phyloP scores from a whole-genome alignment of 164 flowering plant genomes.

The Chimonanthus salicifolius region DNA sequence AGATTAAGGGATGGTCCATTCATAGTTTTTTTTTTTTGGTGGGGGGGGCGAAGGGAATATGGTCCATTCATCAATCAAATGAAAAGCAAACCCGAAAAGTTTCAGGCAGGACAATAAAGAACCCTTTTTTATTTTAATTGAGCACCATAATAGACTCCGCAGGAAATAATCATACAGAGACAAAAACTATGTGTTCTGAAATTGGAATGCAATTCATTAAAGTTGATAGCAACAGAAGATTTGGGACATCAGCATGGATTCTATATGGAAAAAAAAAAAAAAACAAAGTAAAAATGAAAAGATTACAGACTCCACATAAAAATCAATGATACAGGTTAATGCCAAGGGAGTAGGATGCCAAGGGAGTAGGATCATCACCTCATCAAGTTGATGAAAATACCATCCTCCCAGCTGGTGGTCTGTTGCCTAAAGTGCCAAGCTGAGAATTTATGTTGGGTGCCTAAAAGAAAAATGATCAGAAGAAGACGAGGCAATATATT shows the following conservation, averaged over 20 bases:
- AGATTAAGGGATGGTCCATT: neutral
- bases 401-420: neutral
- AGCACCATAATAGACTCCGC: too few relatives aligned
- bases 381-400: neutral
- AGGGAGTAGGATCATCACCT: neutral
- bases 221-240: neutral
- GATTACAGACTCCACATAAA: neutral
- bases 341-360: neutral
- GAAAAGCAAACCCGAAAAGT: neutral
- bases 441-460: neutral
- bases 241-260: neutral
- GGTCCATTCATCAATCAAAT: too few relatives aligned
- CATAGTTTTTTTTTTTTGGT: too few relatives aligned
- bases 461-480: neutral
- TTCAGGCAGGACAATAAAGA: too few relatives aligned
- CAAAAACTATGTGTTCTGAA: neutral
- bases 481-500: neutral
- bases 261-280: neutral
- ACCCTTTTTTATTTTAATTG: neutral
- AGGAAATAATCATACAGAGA: neutral
- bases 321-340: neutral
- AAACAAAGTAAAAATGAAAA: neutral
- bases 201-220: neutral
- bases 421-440: constrained; percentile 6
- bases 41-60: neutral